Percentiles rank a stretch among this genome's conserved stretches.
phyloP scores from a whole-genome alignment of 345 rosid genomes.

The Eucalyptus microcorys region DNA sequence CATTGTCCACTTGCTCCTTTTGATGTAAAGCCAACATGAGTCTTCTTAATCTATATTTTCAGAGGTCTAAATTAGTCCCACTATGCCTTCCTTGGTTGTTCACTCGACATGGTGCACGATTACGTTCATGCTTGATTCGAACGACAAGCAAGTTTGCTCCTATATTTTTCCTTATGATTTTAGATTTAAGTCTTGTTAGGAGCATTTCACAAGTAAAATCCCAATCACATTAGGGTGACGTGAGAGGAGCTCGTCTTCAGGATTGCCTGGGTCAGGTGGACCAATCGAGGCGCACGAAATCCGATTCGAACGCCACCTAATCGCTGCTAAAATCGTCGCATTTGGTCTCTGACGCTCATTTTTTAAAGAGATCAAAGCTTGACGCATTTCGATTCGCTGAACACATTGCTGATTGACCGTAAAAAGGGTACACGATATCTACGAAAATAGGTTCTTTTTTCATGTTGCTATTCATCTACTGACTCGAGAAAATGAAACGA shows the following conservation, averaged over 20 bases:
- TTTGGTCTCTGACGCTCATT: accelerated
- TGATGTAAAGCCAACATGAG: not conserved
- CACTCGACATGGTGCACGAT: not conserved
- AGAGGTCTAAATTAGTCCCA: not conserved
- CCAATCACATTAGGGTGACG: accelerated
- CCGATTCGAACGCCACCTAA: accelerated
- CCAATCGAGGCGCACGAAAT: not conserved
- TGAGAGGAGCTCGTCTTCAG: accelerated
- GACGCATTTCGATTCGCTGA: accelerated
- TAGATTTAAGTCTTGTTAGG: too few relatives aligned
- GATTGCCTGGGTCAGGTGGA: accelerated
- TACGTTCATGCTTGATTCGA: too few relatives aligned
- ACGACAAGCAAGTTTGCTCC: not conserved
- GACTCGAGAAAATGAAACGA: not conserved
- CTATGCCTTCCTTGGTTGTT: not conserved
- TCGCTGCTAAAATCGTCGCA: accelerated
- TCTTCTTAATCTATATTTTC: not conserved
- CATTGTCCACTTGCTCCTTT: not conserved
- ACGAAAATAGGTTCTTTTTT: accelerated
- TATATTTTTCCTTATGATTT: not conserved
- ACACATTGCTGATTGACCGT: not conserved
- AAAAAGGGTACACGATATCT: not conserved
- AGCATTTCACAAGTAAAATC: not conserved
- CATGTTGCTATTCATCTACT: accelerated
- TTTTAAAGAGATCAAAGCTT: accelerated